Percentiles rank a stretch among this genome's conserved stretches.
phyloP scores from a whole-genome alignment of 2,329 filamentous ascomycete genomes.

The Xylariomycetidae sp. region DNA sequence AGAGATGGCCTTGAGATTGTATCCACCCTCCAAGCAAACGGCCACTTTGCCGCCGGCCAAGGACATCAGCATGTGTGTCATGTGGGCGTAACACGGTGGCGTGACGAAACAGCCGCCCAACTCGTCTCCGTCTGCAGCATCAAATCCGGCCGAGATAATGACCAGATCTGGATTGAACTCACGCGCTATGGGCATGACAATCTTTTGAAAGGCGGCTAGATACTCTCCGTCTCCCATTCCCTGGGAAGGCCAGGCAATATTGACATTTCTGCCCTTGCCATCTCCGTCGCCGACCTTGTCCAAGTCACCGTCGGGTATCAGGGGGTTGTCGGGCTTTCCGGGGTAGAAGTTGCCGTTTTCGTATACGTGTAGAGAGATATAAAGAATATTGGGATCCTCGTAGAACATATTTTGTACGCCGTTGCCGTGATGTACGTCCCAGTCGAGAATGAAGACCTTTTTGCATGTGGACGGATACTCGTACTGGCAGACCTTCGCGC shows the following conservation, averaged over 20 bases:
- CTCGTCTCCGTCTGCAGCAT: constrained; percentile 89
- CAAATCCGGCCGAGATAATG: constrained; percentile 92
- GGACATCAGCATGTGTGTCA: constrained; percentile 99
- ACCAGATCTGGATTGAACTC: constrained; percentile 94
- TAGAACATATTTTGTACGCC: constrained; percentile 97
- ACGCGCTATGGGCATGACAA: constrained; percentile 91
- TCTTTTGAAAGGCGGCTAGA: constrained; percentile 89
- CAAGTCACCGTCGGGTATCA: constrained; percentile 56
- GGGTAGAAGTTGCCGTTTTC: constrained; percentile 83
- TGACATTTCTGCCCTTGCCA: constrained; percentile 59
- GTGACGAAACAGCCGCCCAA: constrained; percentile 91
- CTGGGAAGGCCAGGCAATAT: constrained; percentile 63
- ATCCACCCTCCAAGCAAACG: constrained; percentile 92
- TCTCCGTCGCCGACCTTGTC: constrained; percentile 53
- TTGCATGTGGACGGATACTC: constrained; percentile 76
- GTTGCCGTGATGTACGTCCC: constrained; percentile 81
- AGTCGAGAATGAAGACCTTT: constrained; percentile 90
- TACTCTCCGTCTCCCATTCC: constrained; percentile 97
- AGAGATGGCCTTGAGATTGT: constrained; percentile 90
- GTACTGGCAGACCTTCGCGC: constrained; percentile 78
- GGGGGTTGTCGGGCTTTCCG: constrained; percentile 52
- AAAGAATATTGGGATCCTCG: constrained; percentile 87
- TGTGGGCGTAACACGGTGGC: constrained; percentile 88
- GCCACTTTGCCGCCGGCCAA: constrained; percentile 84
- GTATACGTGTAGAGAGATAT: constrained; percentile 92